Base-by-base conservation (phyloP, 2,329 filamentous ascomycete genomes). In the Sporothrix humicola region DNA sequence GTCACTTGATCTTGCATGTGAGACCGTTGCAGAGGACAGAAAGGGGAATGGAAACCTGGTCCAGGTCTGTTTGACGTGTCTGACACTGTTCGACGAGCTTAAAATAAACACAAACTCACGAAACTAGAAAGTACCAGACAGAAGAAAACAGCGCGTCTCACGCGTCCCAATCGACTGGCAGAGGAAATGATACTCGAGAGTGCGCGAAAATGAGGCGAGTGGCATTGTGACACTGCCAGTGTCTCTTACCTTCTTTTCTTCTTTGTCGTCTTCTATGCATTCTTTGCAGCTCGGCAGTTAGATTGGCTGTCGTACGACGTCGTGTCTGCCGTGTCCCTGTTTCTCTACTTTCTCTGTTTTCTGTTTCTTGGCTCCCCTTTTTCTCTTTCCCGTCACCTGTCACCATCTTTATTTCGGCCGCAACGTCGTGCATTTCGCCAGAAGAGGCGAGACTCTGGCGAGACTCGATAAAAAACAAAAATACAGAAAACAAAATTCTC, bases 331-430 rank as follows among this genome's bases (percentile, higher is more conserved):
- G 10, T n/a, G 26, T 42, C 13, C 37, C 15, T n/a, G 37, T 15
- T 26, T 20, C 13, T 61, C 15, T n/a, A 17, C 7, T 26, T 20
- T 9, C 13, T 61, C 15, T n/a, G n/a, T 15, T 26, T 20, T 9
- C 31, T 63, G 59, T 65, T 10, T 65, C 42, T 20, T 54, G 50
- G 1, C 50, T 20, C 50, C 20, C 50, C 50, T 37, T 2, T 6
- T 7, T 37, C 31, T 37, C 31, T 37, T 37, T 37, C 31, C 31
- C 31, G 31, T 37, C 31, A 7, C 31, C 31, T 37, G 31, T 37
- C 31, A 37, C 31, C 31, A 37, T 37, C 31, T 42, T 65, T 65
- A 66, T 48, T 46, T 66, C 61, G 61, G 61, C 61, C 61, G 61
- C n/a, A 66, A 26, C 61, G 13, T 26, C 8, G 8, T 5, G 37